Evolutionary conservation across 768 basidiomycete genomes (phyloP).

Genomic region (Hydnomerulius pinastri): DNA sequence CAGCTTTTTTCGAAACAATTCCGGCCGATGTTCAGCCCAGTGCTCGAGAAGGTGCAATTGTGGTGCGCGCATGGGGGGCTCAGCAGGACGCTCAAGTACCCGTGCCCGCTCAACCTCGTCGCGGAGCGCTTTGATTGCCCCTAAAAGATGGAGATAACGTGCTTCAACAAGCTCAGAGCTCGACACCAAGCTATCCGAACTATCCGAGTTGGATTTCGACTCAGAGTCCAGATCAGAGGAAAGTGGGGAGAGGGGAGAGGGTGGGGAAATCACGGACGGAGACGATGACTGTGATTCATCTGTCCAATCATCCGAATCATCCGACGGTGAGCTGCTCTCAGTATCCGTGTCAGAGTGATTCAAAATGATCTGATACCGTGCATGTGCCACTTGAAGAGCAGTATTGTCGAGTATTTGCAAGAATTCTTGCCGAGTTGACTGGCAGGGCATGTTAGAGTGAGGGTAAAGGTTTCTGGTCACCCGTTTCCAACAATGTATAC

Average conservation of each 20-base stretch:
- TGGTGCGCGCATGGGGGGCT: background rate
- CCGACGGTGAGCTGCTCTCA: background rate
- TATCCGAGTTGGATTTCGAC: background rate
- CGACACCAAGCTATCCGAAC: background rate
- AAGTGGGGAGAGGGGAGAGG: background rate
- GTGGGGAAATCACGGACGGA: background rate
- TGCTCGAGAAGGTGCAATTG: conserved; percentile 8
- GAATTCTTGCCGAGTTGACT: background rate
- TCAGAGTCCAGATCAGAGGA: background rate
- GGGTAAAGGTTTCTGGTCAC: background rate
- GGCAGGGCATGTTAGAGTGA: background rate
- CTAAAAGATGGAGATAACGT: background rate
- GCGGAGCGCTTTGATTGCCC: background rate
- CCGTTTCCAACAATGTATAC: background rate
- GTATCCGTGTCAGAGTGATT: background rate
- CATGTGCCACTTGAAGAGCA: background rate
- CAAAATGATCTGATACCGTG: background rate
- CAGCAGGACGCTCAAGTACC: background rate
- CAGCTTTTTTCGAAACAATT: no score
- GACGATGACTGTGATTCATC: background rate
- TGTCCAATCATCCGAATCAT: background rate
- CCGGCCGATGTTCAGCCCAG: no score
- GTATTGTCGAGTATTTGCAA: background rate
- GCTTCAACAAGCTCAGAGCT: background rate
- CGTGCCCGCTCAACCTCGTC: background rate